These are phyloP conservation scores for Cyberlindnera japonica DNA, from an alignment of 805 yeast genomes.

Conservation along the genomic window DNA sequence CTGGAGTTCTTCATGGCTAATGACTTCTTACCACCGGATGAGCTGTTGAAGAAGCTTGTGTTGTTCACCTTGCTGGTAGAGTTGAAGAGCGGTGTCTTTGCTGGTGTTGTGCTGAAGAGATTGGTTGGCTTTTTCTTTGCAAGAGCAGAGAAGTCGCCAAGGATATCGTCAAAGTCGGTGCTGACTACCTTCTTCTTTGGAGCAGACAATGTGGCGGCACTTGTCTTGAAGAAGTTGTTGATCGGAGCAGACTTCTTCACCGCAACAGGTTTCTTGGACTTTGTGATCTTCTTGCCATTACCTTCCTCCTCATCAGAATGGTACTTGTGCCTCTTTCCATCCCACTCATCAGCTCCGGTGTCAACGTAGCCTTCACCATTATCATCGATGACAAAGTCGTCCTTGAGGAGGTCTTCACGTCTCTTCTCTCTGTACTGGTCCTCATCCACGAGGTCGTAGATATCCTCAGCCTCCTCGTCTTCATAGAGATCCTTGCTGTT, in stretches of 20 bases:
- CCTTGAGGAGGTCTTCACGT: constrained; percentile 76
- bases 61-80: constrained; percentile 28
- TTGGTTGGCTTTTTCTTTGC: constrained; percentile 15
- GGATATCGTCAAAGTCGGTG: constrained; percentile 64
- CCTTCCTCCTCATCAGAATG: constrained; percentile 54
- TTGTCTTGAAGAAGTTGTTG: constrained; percentile 48
- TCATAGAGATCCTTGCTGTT: constrained; percentile 35
- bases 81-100: constrained; percentile 24
- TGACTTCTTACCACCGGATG: constrained; percentile 29
- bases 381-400: constrained; percentile 93
- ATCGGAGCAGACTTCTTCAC: constrained; percentile 45
- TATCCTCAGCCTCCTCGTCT: constrained; percentile 48
- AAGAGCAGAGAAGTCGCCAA: constrained; percentile 35
- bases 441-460: constrained; percentile 89
- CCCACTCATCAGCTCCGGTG: constrained; percentile 91
- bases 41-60: constrained; percentile 15
- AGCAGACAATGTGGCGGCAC: constrained; percentile 26
- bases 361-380: constrained; percentile 93
- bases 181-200: constrained; percentile 42
- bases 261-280: constrained; percentile 8
- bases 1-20: constrained; percentile 3
- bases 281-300: constrained; percentile 16
- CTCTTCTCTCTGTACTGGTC: constrained; percentile 70
- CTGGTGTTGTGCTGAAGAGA: constrained; percentile 14
- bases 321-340: constrained; percentile 41